Percentiles rank a stretch among this genome's conserved stretches.
Conservation (phyloP, 495 filamentous ascomycete genomes). For the Friedmanniomyces simplex region DNA sequence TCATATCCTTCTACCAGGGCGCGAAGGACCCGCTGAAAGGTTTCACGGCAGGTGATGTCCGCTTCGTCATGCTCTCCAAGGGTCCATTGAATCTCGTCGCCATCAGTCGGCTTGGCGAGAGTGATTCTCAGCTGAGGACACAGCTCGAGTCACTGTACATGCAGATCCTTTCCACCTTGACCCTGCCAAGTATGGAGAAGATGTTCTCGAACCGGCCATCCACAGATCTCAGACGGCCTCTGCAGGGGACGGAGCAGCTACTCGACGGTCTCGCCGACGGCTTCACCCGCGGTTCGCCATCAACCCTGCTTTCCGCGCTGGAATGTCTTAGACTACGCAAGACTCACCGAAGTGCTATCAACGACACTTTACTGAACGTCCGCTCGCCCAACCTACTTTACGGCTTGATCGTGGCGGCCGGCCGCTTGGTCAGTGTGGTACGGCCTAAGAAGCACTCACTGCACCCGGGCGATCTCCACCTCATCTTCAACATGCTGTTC, state of each 20-base stretch:
- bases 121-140: constrained; percentile 68
- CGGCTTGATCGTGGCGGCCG: constrained; percentile 88
- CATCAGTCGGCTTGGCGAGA: constrained; percentile 85
- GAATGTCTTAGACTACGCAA: constrained; percentile 87
- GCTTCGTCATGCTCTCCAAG: constrained; percentile 73
- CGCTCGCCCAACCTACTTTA: constrained; percentile 72
- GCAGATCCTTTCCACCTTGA: constrained; percentile 93
- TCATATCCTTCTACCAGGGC: constrained; percentile 91
- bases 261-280: constrained; percentile 86
- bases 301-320: constrained; percentile 75
- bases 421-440: constrained; percentile 85
- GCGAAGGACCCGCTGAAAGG: constrained; percentile 61
- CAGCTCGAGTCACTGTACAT: constrained; percentile 95
- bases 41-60: constrained; percentile 72
- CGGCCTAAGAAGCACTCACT: constrained; percentile 90
- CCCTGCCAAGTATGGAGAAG: constrained; percentile 74
- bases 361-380: constrained; percentile 70
- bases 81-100: constrained; percentile 88
- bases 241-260: constrained; percentile 85
- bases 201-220: constrained; percentile 85
- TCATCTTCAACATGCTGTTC: constrained; percentile 99
- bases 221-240: constrained; percentile 81
- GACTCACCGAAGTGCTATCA: constrained; percentile 72
- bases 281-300: constrained; percentile 86
- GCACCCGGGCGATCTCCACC: constrained; percentile 88